Evolutionary conservation across 768 basidiomycete genomes (phyloP).

Genomic region (Termitomyces sp.): DNA sequence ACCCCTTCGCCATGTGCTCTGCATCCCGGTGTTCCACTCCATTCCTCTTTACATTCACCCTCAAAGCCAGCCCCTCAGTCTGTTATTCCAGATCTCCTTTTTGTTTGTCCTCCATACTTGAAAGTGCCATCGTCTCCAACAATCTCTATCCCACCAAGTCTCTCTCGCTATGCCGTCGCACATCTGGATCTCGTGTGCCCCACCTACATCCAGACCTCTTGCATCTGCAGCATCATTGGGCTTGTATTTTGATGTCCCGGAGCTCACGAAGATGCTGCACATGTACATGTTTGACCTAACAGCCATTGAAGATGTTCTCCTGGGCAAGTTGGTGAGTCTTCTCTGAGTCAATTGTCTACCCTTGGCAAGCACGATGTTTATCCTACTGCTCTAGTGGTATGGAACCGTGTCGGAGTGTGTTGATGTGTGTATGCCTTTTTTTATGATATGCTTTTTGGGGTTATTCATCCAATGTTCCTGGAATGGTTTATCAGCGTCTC

Average conservation of each 20-base stretch:
- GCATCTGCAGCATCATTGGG: neutral
- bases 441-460: constrained; percentile 47
- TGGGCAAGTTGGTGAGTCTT: constrained; percentile 65
- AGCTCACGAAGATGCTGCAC: constrained; percentile 32
- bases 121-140: neutral
- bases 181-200: constrained; percentile 53
- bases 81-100: constrained; percentile 53
- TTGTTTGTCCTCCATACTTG: constrained; percentile 44
- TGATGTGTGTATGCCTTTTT: constrained; percentile 75
- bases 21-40: constrained; percentile 38
- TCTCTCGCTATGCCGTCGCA: constrained; percentile 53
- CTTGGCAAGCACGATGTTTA: constrained; percentile 1
- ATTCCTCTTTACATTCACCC: constrained; percentile 16
- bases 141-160: constrained; percentile 18
- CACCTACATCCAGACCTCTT: constrained; percentile 36
- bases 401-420: constrained; percentile 79
- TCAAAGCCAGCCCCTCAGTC: constrained; percentile 22
- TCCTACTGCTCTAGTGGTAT: constrained; percentile 50
- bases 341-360: neutral
- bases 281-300: constrained; percentile 83
- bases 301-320: constrained; percentile 64
- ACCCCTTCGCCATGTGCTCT: constrained; percentile 24
- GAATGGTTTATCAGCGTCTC: neutral
- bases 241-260: constrained; percentile 10
- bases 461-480: neutral